Evolutionary conservation across 176 grass and related monocot species (phyloP).

Genomic region (Echinochloa phyllopogon): DNA sequence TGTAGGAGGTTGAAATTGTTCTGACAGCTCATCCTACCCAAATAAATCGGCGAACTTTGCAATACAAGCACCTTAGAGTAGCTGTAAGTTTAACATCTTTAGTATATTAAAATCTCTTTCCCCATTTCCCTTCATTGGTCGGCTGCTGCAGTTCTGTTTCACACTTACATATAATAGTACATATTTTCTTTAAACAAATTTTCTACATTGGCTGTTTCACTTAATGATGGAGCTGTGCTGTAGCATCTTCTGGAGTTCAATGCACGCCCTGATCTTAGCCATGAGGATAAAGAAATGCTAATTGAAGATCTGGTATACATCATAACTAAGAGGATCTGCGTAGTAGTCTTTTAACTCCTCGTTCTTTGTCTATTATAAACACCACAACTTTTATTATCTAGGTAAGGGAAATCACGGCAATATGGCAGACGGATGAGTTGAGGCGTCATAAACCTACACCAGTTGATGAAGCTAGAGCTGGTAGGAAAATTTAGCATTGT

Average conservation of each 20-base stretch:
- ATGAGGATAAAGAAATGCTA: slow-evolving; percentile 92
- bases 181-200: neutral
- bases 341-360: neutral
- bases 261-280: slow-evolving; percentile 83
- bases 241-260: slow-evolving; percentile 96
- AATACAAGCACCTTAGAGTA: slow-evolving; percentile 93
- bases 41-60: slow-evolving; percentile 89
- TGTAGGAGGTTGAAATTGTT: slow-evolving; percentile 94
- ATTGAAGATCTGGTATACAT: slow-evolving; percentile 90
- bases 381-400: slow-evolving; percentile 33
- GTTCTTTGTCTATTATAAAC: slow-evolving; percentile 4
- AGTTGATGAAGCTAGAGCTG: slow-evolving; percentile 93
- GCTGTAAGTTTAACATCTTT: slow-evolving; percentile 59
- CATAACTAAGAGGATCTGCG: neutral
- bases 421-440: slow-evolving; percentile 97
- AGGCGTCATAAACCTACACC: slow-evolving; percentile 95
- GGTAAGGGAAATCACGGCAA: slow-evolving; percentile 86
- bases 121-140: slow-evolving; percentile 15
- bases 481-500: slow-evolving; percentile 45
- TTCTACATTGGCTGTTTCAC: slow-evolving; percentile 3
- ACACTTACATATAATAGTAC: neutral
- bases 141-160: neutral
- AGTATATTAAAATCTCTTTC: slow-evolving; percentile 8
- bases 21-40: slow-evolving; percentile 96
- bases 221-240: slow-evolving; percentile 16